Conservation (phyloP, 148 eudicot genomes). For the Simmondsia chinensis region DNA sequence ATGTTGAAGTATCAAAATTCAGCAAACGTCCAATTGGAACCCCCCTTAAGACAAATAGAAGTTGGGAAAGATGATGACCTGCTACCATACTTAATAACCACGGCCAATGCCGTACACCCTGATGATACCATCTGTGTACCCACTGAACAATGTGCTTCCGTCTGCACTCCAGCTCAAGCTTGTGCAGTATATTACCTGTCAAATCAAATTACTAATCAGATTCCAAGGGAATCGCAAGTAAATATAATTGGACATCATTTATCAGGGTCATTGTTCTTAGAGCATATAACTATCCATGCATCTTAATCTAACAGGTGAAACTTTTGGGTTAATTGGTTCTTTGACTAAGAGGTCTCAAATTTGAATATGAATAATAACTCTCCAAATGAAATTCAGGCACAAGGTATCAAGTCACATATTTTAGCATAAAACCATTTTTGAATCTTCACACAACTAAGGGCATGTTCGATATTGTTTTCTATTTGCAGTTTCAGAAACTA, state of each 20-base stretch:
- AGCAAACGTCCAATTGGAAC: neutral
- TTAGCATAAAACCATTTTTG: too few relatives aligned
- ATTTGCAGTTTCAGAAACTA: too few relatives aligned
- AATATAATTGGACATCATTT: too few relatives aligned
- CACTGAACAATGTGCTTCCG: slow-evolving; percentile 76
- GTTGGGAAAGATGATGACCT: neutral
- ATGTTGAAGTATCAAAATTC: slow-evolving; percentile 8
- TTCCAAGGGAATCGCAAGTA: neutral
- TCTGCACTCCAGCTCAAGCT: slow-evolving; percentile 75
- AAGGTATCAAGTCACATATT: too few relatives aligned
- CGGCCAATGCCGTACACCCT: slow-evolving; percentile 66
- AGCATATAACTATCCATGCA: too few relatives aligned
- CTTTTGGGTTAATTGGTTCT: too few relatives aligned
- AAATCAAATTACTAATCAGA: neutral
- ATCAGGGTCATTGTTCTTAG: neutral
- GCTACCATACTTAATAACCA: slow-evolving; percentile 17
- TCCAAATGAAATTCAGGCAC: too few relatives aligned
- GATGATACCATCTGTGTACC: slow-evolving; percentile 74
- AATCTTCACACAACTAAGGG: too few relatives aligned
- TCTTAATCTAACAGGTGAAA: too few relatives aligned
- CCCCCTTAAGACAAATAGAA: slow-evolving; percentile 1
- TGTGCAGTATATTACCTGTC: slow-evolving; percentile 70
- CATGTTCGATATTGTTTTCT: too few relatives aligned
- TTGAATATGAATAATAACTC: too few relatives aligned
- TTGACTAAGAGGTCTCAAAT: too few relatives aligned